These are phyloP conservation scores for Scalesia atractyloides DNA, from an alignment of 129 eudicot genomes.

Conservation along the genomic window DNA sequence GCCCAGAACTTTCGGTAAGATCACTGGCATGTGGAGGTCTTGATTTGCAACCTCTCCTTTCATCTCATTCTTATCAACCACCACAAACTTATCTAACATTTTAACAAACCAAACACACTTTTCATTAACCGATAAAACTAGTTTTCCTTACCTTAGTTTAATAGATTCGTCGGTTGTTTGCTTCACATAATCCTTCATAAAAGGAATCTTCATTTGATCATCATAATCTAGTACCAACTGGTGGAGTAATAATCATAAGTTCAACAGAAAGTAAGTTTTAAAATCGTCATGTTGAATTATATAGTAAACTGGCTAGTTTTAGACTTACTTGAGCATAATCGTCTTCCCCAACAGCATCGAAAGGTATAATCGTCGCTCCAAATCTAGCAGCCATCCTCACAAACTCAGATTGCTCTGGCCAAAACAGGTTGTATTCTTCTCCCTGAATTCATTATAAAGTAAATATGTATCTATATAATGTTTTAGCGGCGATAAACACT, in stretches of 20 bases:
- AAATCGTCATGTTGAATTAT: not conserved
- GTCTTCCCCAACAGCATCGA: slow-evolving; percentile 87
- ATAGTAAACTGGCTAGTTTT: not conserved
- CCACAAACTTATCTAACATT: slow-evolving; percentile 7
- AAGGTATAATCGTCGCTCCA: slow-evolving; percentile 86
- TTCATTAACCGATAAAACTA: not conserved
- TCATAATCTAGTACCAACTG: slow-evolving; percentile 71
- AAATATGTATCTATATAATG: not conserved
- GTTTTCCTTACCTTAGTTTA: slow-evolving; percentile 48
- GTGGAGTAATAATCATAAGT: slow-evolving; percentile 1
- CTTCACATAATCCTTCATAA: slow-evolving; percentile 41
- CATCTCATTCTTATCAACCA: slow-evolving; percentile 33
- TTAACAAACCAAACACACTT: not conserved
- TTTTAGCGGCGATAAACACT: not conserved
- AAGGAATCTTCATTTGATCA: slow-evolving; percentile 75
- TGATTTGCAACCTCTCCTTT: slow-evolving; percentile 66
- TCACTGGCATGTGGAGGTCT: slow-evolving; percentile 49
- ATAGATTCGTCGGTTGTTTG: slow-evolving; percentile 43
- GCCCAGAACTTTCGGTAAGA: slow-evolving; percentile 63
- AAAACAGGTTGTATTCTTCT: slow-evolving; percentile 74
- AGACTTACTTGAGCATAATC: slow-evolving; percentile 66
- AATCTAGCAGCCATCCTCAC: slow-evolving; percentile 88
- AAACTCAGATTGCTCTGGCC: slow-evolving; percentile 86
- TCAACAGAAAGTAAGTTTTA: not conserved
- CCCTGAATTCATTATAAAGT: slow-evolving; percentile 49